Evolutionary conservation across 495 filamentous ascomycete species (phyloP), one percentile per base, ranked within the genome.

Genomic region (Physcia stellaris): DNA sequence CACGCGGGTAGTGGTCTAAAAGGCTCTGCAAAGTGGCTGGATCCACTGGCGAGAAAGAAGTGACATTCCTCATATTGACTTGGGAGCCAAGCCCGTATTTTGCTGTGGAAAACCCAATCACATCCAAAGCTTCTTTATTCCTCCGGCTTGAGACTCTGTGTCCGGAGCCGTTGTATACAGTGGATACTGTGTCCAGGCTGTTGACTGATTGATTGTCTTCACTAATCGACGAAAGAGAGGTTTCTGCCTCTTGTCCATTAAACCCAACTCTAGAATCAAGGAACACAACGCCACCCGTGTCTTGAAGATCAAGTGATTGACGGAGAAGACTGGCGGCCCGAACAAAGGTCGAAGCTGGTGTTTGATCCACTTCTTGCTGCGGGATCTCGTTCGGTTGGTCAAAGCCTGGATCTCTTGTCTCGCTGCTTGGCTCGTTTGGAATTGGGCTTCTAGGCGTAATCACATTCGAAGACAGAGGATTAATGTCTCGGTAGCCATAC

Each of bases 1-100:
- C 79, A 33, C 69, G 64, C 5, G 71, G 68, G 48, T 82, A 77
- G 11, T 69, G 61, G 9, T 67, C 64, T 1, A 81, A 53, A 1
- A 80, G 55, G 35, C 61, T 51, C 4, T 61, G 58, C 1, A 80
- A 51, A 17, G 75, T 64, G 10, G 38, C 44, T 35, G 64, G 61
- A 1, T 51, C 48, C 16, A 65, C 40, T 1, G 58, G 45, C 9
- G 48, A 45, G 29, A 58, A 61, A 28, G 53, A 45, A 11, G 44
- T 46, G 2, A 39, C 31, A n/a, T 45, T 24, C 5, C 33, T 17
- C 9, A 39, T 33, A n/a, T 48, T 24, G 6, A 43, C 33, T 24
- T 20, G 12, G 20, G 19, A 13, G 16, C 24, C 22, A 13, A 18
- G 35, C 11, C 4, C 9, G 47, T 47, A 7, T 41, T 55, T 24